These are phyloP conservation scores for Trichocladium uniseriatum DNA, from an alignment of 495 filamentous ascomycete genomes.

Conservation along the genomic window DNA sequence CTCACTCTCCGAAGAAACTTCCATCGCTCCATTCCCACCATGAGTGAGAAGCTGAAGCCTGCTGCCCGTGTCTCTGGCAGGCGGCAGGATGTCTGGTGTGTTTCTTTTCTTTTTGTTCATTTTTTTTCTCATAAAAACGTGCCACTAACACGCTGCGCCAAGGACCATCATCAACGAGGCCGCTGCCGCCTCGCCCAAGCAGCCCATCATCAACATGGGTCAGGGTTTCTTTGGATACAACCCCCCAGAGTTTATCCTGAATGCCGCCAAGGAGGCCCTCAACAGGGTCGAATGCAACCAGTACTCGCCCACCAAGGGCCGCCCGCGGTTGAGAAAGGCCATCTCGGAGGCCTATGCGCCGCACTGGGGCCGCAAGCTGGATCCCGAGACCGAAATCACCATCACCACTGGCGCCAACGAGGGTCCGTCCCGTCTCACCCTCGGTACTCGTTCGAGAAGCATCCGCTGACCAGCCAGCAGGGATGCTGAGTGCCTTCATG, in stretches of 20 bases:
- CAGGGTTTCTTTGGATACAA: slow-evolving; percentile 99
- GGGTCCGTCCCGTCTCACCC: slow-evolving; percentile 36
- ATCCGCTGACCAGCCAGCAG: slow-evolving; percentile 21
- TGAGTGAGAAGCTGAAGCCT: slow-evolving; percentile 47
- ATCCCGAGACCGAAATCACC: slow-evolving; percentile 85
- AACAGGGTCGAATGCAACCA: slow-evolving; percentile 97
- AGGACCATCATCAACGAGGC: slow-evolving; percentile 94
- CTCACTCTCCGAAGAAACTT: slow-evolving; percentile 10
- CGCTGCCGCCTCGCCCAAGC: slow-evolving; percentile 65
- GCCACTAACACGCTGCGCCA: slow-evolving; percentile 24
- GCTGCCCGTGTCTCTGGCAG: slow-evolving; percentile 71
- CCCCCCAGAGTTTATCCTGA: slow-evolving; percentile 79
- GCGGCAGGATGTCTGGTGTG: slow-evolving; percentile 89
- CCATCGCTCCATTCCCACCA: slow-evolving; percentile 17
- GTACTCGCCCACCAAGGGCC: slow-evolving; percentile 91
- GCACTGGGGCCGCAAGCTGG: slow-evolving; percentile 65
- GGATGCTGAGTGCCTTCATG: slow-evolving; percentile 95
- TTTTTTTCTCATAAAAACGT: not conserved
- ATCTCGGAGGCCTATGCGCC: slow-evolving; percentile 84
- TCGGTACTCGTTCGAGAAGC: not conserved
- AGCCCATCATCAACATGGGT: slow-evolving; percentile 92
- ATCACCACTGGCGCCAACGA: slow-evolving; percentile 97
- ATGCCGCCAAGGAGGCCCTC: slow-evolving; percentile 82
- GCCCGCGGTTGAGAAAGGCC: slow-evolving; percentile 82
- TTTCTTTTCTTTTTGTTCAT: not conserved